Evolutionary conservation across 331 rosid species (phyloP), one percentile per base, ranked within the genome.

Genomic region (Rhamnella rubrinervis): DNA sequence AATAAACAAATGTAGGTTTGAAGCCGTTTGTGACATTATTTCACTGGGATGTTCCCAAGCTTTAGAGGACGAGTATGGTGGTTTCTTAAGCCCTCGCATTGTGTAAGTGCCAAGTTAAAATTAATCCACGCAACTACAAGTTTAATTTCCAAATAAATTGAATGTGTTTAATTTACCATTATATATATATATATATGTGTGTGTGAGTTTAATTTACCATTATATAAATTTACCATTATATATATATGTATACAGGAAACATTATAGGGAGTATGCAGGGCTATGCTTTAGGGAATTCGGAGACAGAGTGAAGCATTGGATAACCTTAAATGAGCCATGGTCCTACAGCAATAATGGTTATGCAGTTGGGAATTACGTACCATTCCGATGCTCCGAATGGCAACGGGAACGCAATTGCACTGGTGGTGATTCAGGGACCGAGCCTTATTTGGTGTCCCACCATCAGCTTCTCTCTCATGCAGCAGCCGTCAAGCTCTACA

Each of bases 221-320:
- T n/a, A n/a, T n/a, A n/a, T n/a, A n/a, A n/a, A n/a, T n/a, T n/a
- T n/a, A n/a, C n/a, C n/a, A n/a, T n/a, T n/a, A 23, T 26, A 1
- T 26, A 39, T 26, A 3, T 26, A 26, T 40, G 12, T 9, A 44
- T 56, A 13, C 50, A 81, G 82, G 61, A 14, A 70, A 5, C 71
- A 74, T 61, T 81, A 40, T 44, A 14, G 35, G 12, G 82, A 77
- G 9, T 81, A 8, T 55, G 62, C 74, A 2, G 68, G 69, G 16
- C 10, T 81, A 6, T 81, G 82, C 67, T 81, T 67, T n/a, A 64
- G 60, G 17, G 66, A 46, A 17, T 81, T 72, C 47, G 82, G 85
- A 6, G 82, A 81, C 7, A 73, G 71, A 56, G 74, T 81, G 41
- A 77, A 77, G 68, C 55, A 81, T 1, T 81, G 85, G 80, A 73